These are phyloP conservation scores for Lachancea quebecensis DNA, from an alignment of 805 yeast species.

Conservation along the genomic window DNA sequence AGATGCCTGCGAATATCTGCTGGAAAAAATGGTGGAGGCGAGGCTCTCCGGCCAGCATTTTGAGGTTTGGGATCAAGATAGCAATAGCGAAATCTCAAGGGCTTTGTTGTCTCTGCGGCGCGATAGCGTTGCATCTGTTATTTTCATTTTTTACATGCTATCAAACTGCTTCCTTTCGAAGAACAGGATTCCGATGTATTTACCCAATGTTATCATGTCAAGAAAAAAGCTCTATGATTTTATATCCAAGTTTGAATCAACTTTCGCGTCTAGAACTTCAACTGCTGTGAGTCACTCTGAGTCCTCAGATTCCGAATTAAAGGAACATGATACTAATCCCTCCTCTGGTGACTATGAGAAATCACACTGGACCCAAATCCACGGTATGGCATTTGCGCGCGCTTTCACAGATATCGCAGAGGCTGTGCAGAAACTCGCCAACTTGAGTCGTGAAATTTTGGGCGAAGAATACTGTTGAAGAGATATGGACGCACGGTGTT, in stretches of 20 bases:
- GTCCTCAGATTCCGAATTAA: neutral
- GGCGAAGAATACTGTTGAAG: slow-evolving; percentile 34
- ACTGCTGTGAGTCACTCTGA: neutral
- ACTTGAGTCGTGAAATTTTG: slow-evolving; percentile 35
- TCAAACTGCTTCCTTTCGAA: slow-evolving; percentile 38
- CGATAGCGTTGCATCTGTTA: slow-evolving; percentile 42
- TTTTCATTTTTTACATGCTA: slow-evolving; percentile 37
- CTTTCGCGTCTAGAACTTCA: slow-evolving; percentile 1
- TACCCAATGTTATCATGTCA: slow-evolving; percentile 39
- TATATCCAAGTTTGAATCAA: slow-evolving; percentile 30
- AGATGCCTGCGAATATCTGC: slow-evolving; percentile 33
- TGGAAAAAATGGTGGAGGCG: slow-evolving; percentile 42
- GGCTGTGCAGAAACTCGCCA: slow-evolving; percentile 35
- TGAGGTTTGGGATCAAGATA: slow-evolving; percentile 40
- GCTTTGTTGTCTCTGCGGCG: slow-evolving; percentile 39
- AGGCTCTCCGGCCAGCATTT: slow-evolving; percentile 43
- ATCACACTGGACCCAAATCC: slow-evolving; percentile 41
- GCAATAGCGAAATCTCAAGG: slow-evolving; percentile 32
- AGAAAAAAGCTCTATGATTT: slow-evolving; percentile 39
- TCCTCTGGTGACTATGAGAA: slow-evolving; percentile 16
- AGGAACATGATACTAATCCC: neutral
- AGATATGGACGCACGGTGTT: neutral
- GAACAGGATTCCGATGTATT: slow-evolving; percentile 35
- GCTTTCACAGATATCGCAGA: slow-evolving; percentile 42
- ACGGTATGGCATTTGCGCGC: slow-evolving; percentile 43